Conservation (phyloP, 208 protist species). For the Leishmania turanica region DNA sequence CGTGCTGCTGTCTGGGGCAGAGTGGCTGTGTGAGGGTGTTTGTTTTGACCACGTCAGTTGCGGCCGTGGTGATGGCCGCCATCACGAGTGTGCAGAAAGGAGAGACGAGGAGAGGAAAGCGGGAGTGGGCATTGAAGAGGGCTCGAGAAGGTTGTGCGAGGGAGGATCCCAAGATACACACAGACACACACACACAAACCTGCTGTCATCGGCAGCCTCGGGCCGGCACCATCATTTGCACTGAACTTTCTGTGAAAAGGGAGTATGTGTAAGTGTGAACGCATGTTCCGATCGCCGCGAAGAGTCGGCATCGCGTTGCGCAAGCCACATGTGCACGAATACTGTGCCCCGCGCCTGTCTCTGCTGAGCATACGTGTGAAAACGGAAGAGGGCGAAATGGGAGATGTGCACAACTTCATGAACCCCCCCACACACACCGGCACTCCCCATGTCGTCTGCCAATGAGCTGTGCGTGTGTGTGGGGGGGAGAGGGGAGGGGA, state of each 20-base stretch:
- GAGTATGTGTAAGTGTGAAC: not conserved
- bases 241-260: not conserved
- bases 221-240: not conserved
- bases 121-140: not conserved
- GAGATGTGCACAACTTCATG: not conserved
- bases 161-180: not conserved
- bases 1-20: not conserved
- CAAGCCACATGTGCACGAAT: not conserved
- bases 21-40: not conserved
- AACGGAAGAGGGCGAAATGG: not conserved
- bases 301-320: not conserved
- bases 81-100: not conserved
- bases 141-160: not conserved
- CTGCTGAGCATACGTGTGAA: not conserved
- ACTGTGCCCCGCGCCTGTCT: not conserved
- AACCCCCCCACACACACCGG: not conserved
- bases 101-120: not conserved
- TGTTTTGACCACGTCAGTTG: not conserved
- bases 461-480: not conserved
- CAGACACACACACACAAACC: not conserved
- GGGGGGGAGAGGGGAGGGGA: no score
- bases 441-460: not conserved
- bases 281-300: not conserved
- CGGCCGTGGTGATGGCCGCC: not conserved
- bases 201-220: not conserved